Base-by-base conservation (phyloP, 768 basidiomycete species). In the Tulasnella calospora region DNA sequence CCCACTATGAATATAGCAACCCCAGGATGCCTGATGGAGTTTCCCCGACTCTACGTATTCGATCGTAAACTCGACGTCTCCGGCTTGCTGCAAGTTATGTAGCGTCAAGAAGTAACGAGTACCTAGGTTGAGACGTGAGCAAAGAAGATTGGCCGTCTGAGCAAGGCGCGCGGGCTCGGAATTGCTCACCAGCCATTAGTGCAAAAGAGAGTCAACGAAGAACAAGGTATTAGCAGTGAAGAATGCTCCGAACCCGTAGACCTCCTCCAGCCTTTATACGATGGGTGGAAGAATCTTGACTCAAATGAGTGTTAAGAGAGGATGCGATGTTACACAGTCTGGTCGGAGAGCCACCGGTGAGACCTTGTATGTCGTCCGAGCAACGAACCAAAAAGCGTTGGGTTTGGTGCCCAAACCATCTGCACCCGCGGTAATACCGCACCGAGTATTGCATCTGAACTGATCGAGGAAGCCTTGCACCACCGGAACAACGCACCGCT, bases 381-480 rank as follows among this genome's bases (percentile, higher is more conserved):
- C 23, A 30, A 61, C 57, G 57, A 61, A 30, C 57, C 57, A n/a
- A 27, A 61, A 61, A n/a, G 57, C 30, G 57, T 61, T 61, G n/a
- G 30, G 30, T 61, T 61, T 30, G 30, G 30, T n/a, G 57, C 57
- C 57, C 30, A 61, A 30, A 61, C 30, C 57, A 61, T 61, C 21
- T 13, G n/a, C 30, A n/a, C 51, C 57, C 57, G 57, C 57, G 57
- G 57, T 61, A 61, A 61, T n/a, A 61, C 57, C 57, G 57, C 57
- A 61, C 30, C 57, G 30, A 30, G 30, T 61, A 61, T 61, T 30
- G 13, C 13, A 23, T 61, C 57, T 61, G 30, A 67, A 67, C 15
- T 19, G 61, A 67, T 67, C 61, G 30, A 33, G 61, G 35, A 67
- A 67, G 61, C 61, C 61, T 67, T 67, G 61, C 61, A 67, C 61